A percentile compares a stretch with the other conserved stretches of the same genome.
Conservation (phyloP, 208 protist genomes). For the Tritrichomonas musculus region DNA sequence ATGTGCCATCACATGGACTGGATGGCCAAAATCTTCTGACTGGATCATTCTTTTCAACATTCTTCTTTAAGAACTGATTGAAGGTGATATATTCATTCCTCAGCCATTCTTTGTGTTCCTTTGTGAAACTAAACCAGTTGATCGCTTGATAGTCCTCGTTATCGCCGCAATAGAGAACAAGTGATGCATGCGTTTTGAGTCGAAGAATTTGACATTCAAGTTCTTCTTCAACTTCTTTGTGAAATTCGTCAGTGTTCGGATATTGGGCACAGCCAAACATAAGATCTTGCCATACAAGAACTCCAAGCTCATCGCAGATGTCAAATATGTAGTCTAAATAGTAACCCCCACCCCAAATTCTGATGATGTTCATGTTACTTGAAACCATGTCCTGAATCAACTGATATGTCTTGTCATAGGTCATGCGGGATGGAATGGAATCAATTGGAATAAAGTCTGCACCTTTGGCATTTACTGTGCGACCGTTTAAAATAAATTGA, state of each 20-base stretch:
- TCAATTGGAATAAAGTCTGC: conserved; percentile 60
- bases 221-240: background rate
- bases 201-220: background rate
- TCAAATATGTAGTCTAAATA: conserved; percentile 62
- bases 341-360: conserved; percentile 68
- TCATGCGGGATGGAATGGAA: conserved; percentile 45
- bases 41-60: background rate
- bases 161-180: background rate
- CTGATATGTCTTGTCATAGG: background rate
- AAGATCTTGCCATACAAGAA: conserved; percentile 66
- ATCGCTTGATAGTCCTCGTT: background rate
- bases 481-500: conserved; percentile 54
- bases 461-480: conserved; percentile 55
- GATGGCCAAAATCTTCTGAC: background rate
- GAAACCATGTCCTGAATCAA: conserved; percentile 42
- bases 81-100: background rate
- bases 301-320: conserved; percentile 54
- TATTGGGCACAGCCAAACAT: conserved; percentile 65
- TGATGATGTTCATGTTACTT: conserved; percentile 60
- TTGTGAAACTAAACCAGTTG: background rate
- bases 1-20: background rate
- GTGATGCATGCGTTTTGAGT: background rate
- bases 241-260: conserved; percentile 40
- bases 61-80: background rate
- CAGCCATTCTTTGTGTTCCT: background rate